These are phyloP conservation scores for Talaromyces stipitatus DNA, from an alignment of 495 filamentous ascomycete genomes.

Conservation along the genomic window DNA sequence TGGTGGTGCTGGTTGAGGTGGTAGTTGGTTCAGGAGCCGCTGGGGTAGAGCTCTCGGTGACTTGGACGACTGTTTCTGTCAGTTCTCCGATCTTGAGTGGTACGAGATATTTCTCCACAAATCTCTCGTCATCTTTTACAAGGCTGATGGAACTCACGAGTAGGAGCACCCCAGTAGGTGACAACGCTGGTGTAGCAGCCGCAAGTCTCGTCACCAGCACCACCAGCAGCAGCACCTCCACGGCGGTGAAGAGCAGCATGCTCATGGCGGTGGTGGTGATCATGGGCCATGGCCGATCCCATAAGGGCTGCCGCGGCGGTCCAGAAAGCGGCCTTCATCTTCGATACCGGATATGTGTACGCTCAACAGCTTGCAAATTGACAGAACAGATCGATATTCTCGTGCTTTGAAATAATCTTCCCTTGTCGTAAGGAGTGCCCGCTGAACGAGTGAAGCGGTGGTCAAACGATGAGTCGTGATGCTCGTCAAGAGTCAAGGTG, in stretches of 20 bases:
- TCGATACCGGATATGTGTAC: constrained; percentile 7
- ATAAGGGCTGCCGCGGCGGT: constrained; percentile 60
- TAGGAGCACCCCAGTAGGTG: constrained; percentile 50
- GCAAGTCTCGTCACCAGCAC: constrained; percentile 40
- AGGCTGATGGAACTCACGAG: constrained; percentile 37
- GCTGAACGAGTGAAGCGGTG: constrained; percentile 97
- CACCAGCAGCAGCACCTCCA: constrained; percentile 26
- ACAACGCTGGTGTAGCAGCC: constrained; percentile 65
- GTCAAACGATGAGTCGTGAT: constrained; percentile 44
- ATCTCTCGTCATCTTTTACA: no score
- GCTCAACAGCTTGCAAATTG: background rate
- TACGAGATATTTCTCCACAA: no score
- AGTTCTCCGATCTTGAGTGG: background rate
- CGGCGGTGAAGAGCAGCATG: constrained; percentile 54
- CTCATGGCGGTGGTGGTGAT: constrained; percentile 50
- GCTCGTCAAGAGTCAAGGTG: constrained; percentile 32
- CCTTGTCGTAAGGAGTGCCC: constrained; percentile 63
- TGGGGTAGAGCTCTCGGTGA: constrained; percentile 14
- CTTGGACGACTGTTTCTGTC: constrained; percentile 19
- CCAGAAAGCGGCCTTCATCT: constrained; percentile 62
- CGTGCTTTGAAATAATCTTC: constrained; percentile 16
- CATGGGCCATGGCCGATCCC: constrained; percentile 53
- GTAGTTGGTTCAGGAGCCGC: constrained; percentile 11
- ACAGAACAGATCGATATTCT: constrained; percentile 5
- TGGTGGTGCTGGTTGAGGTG: constrained; percentile 27